Conservation (phyloP, 1,139 yeast genomes). For the Arxiozyma slooffiae region DNA sequence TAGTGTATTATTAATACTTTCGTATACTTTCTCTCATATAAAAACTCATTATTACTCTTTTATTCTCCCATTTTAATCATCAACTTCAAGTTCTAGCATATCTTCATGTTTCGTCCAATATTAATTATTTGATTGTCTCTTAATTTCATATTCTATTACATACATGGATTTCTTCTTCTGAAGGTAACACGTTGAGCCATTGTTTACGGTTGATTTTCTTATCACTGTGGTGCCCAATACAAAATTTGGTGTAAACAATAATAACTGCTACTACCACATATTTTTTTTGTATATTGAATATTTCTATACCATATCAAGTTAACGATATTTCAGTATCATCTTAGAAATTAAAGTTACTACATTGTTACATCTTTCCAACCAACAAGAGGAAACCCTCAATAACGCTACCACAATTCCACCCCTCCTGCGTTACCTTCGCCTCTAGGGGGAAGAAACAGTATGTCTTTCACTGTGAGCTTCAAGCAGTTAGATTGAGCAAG, state of each 20-base stretch:
- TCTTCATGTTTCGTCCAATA: not conserved
- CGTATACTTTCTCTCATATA: not conserved
- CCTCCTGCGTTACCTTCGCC: not conserved
- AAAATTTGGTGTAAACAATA: too few relatives aligned
- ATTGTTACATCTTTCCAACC: not conserved
- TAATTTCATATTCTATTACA: constrained; percentile 28
- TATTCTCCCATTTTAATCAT: not conserved
- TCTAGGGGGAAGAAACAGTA: not conserved
- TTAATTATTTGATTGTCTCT: too few relatives aligned
- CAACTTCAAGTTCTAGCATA: not conserved
- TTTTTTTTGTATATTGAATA: too few relatives aligned
- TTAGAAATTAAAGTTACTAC: not conserved
- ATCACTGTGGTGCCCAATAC: not conserved
- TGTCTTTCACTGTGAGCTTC: not conserved
- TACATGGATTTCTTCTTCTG: constrained; percentile 77
- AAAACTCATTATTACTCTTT: too few relatives aligned
- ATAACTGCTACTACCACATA: not conserved
- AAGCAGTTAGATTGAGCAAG: not conserved
- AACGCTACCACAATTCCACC: not conserved
- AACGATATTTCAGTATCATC: not conserved
- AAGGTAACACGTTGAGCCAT: constrained; percentile 78
- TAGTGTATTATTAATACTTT: not conserved
- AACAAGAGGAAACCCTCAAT: not conserved
- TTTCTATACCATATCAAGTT: not conserved
- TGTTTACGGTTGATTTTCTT: constrained; percentile 24